Evolutionary conservation across 1,284 basidiomycete genomes (phyloP).

Genomic region (Puccinia triticina): DNA sequence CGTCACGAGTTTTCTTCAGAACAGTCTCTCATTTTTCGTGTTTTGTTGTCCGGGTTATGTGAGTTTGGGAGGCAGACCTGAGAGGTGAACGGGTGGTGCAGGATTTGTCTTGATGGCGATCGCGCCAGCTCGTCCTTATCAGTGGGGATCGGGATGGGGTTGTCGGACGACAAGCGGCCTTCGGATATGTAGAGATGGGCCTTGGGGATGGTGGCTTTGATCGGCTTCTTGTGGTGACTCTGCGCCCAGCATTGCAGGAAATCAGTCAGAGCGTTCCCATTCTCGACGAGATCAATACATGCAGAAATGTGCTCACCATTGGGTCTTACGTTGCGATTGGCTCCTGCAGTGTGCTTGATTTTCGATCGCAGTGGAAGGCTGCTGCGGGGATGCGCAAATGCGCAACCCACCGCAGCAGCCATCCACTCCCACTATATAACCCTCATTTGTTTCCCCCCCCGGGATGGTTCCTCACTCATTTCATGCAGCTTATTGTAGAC

Average conservation of each 20-base stretch:
- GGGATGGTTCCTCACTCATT: not conserved
- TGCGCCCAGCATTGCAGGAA: not conserved
- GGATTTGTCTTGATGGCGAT: not conserved
- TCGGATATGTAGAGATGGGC: constrained; percentile 28
- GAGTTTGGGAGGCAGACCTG: constrained; percentile 13
- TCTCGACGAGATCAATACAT: no score
- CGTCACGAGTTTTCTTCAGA: no score
- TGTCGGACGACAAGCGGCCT: not conserved
- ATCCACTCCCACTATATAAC: not conserved
- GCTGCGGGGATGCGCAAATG: not conserved
- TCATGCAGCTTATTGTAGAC: constrained; percentile 23
- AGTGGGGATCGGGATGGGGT: not conserved
- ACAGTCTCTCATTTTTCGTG: no score
- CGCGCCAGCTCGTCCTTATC: not conserved
- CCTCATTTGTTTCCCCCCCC: not conserved
- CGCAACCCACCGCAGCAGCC: constrained; percentile 11
- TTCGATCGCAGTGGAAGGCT: no score
- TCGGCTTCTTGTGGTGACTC: constrained; percentile 47
- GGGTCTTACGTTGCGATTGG: not conserved
- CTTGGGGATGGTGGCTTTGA: constrained; percentile 20
- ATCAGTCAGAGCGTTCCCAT: no score
- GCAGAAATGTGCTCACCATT: not conserved
- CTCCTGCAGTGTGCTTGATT: no score
- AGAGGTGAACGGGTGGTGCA: constrained; percentile 42
- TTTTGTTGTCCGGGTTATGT: not conserved